A percentile compares a stretch with the other conserved stretches of the same genome.
Evolutionary conservation across 257 asterid genomes (phyloP).

Genomic region (Lithospermum erythrorhizon): DNA sequence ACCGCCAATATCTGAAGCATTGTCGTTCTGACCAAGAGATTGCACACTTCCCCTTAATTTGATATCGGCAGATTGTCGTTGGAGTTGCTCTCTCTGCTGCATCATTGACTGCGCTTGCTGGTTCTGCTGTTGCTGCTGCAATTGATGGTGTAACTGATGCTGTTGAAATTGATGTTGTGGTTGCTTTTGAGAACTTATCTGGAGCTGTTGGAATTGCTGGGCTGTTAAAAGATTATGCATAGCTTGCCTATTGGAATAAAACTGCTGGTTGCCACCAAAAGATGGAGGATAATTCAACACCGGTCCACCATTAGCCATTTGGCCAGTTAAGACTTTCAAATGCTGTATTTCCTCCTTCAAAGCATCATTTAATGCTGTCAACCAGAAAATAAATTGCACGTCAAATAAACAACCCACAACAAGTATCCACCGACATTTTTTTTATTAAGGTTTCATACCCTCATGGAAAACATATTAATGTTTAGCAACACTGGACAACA

Average conservation of each 20-base stretch:
- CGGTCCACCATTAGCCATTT: constrained; percentile 62
- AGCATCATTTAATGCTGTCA: constrained; percentile 76
- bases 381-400: constrained; percentile 1
- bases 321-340: constrained; percentile 74
- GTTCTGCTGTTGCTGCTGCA: constrained; percentile 19
- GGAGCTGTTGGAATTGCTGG: constrained; percentile 92
- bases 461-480: too few relatives aligned
- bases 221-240: constrained; percentile 60
- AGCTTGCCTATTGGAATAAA: constrained; percentile 42
- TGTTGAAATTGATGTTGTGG: constrained; percentile 41
- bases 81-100: constrained; percentile 35
- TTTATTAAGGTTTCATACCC: too few relatives aligned
- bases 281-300: constrained; percentile 64
- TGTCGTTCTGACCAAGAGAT: constrained; percentile 32
- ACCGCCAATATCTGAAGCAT: constrained; percentile 20
- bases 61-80: too few relatives aligned
- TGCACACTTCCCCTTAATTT: constrained; percentile 26
- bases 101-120: constrained; percentile 26
- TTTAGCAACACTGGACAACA: too few relatives aligned
- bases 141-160: constrained; percentile 26
- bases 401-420: too few relatives aligned
- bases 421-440: too few relatives aligned
- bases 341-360: constrained; percentile 84
- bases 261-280: constrained; percentile 55
- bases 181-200: constrained; percentile 58